Evolutionary conservation across 1,139 yeast genomes (phyloP).

Genomic region (Nakaseomyces uthaithaninus): DNA sequence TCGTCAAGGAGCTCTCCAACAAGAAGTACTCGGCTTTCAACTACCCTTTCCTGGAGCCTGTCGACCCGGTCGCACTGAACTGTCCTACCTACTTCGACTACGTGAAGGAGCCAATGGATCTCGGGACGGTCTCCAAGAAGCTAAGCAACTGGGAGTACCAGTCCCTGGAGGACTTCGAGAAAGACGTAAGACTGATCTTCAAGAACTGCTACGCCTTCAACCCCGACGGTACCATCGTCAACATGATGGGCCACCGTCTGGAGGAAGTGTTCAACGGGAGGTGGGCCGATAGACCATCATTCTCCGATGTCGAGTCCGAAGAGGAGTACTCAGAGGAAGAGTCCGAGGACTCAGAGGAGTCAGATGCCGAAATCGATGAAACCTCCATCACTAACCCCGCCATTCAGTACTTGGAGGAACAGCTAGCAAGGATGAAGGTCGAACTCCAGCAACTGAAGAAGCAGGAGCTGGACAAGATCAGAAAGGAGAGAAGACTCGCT

Average conservation of each 20-base stretch:
- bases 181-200: slow-evolving; percentile 75
- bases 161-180: slow-evolving; percentile 79
- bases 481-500: slow-evolving; percentile 36
- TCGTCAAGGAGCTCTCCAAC: slow-evolving; percentile 70
- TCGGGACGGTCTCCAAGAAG: slow-evolving; percentile 75
- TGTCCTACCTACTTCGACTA: slow-evolving; percentile 83
- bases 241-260: slow-evolving; percentile 86
- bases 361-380: slow-evolving; percentile 64
- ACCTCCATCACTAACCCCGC: slow-evolving; percentile 75
- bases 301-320: slow-evolving; percentile 29
- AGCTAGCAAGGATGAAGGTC: slow-evolving; percentile 73
- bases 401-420: slow-evolving; percentile 79
- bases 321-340: slow-evolving; percentile 28
- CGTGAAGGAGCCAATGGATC: slow-evolving; percentile 91
- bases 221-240: slow-evolving; percentile 93
- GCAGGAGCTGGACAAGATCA: slow-evolving; percentile 56
- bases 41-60: slow-evolving; percentile 89
- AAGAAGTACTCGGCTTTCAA: slow-evolving; percentile 80
- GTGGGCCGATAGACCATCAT: slow-evolving; percentile 82
- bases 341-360: slow-evolving; percentile 36
- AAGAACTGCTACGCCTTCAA: slow-evolving; percentile 84
- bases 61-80: slow-evolving; percentile 88
- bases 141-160: slow-evolving; percentile 81
- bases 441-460: slow-evolving; percentile 77
- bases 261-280: slow-evolving; percentile 79